These are phyloP conservation scores for Graphilbum fragrans DNA, from an alignment of 2,329 filamentous ascomycete species.

Conservation along the genomic window DNA sequence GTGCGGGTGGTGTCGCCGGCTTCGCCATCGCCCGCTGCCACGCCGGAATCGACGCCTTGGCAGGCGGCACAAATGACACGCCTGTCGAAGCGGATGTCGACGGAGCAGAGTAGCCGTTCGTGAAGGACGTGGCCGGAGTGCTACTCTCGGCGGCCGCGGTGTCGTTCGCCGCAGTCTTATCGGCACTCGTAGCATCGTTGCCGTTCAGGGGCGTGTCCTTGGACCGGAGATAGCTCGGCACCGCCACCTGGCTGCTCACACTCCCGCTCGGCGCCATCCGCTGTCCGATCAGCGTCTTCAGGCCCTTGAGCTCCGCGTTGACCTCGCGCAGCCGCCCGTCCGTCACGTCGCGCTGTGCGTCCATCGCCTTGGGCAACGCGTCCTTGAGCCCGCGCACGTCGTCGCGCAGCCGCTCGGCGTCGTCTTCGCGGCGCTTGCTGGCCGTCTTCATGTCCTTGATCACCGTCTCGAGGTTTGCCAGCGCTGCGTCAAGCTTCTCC, in stretches of 20 bases:
- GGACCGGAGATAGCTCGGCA: slow-evolving; percentile 18
- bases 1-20: slow-evolving; percentile 39
- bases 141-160: slow-evolving; percentile 7
- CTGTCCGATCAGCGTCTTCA: slow-evolving; percentile 74
- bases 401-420: slow-evolving; percentile 73
- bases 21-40: slow-evolving; percentile 67
- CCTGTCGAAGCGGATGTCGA: not conserved
- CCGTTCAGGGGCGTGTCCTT: slow-evolving; percentile 7
- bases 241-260: not conserved
- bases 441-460: slow-evolving; percentile 71
- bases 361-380: slow-evolving; percentile 76
- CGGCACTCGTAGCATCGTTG: not conserved
- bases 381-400: slow-evolving; percentile 77
- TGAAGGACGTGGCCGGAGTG: not conserved
- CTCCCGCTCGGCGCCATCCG: slow-evolving; percentile 31
- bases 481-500: slow-evolving; percentile 66
- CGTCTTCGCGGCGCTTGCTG: slow-evolving; percentile 72
- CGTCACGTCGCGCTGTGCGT: slow-evolving; percentile 74
- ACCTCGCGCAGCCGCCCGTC: slow-evolving; percentile 76
- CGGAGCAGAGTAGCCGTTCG: slow-evolving; percentile 4
- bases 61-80: slow-evolving; percentile 27
- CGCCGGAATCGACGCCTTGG: slow-evolving; percentile 60
- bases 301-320: slow-evolving; percentile 74
- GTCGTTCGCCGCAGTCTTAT: not conserved
- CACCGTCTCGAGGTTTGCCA: slow-evolving; percentile 75